Conservation (phyloP, 2,329 filamentous ascomycete genomes). For the Diaporthe sp. region DNA sequence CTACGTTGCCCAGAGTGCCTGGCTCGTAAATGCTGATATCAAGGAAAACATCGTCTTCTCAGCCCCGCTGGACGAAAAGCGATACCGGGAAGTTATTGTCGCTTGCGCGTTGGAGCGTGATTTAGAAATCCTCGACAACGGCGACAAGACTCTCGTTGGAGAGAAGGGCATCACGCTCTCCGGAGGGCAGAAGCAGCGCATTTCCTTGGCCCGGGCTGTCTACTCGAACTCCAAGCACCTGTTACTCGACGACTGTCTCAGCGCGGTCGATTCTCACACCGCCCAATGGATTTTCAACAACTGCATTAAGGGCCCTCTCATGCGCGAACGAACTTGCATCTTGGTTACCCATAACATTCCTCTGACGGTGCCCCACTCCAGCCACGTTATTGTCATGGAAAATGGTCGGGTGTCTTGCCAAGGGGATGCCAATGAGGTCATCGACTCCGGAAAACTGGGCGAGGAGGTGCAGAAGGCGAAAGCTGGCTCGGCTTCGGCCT, state of each 20-base stretch:
- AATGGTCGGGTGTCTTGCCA: constrained; percentile 85
- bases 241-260: constrained; percentile 93
- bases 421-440: constrained; percentile 81
- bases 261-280: constrained; percentile 96
- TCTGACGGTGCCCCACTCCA: constrained; percentile 84
- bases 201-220: constrained; percentile 95
- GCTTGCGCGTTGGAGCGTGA: constrained; percentile 93
- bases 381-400: constrained; percentile 85
- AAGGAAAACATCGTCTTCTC: constrained; percentile 96
- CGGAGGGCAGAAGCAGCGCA: constrained; percentile 96
- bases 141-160: constrained; percentile 92
- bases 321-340: constrained; percentile 90
- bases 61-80: constrained; percentile 79
- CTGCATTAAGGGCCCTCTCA: constrained; percentile 88
- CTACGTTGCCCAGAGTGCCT: constrained; percentile 96
- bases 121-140: constrained; percentile 89
- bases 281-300: constrained; percentile 98
- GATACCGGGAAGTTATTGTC: constrained; percentile 88
- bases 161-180: constrained; percentile 98
- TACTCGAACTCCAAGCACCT: constrained; percentile 95
- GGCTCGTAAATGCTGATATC: constrained; percentile 96
- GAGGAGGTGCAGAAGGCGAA: constrained; percentile 83
- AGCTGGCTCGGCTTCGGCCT: constrained; percentile 76
- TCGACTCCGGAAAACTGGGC: constrained; percentile 87
- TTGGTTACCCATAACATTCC: constrained; percentile 95